Evolutionary conservation across 768 basidiomycete genomes (phyloP), one percentile per base, ranked within the genome.

Genomic region (Pleurotus salmoneostramineus): DNA sequence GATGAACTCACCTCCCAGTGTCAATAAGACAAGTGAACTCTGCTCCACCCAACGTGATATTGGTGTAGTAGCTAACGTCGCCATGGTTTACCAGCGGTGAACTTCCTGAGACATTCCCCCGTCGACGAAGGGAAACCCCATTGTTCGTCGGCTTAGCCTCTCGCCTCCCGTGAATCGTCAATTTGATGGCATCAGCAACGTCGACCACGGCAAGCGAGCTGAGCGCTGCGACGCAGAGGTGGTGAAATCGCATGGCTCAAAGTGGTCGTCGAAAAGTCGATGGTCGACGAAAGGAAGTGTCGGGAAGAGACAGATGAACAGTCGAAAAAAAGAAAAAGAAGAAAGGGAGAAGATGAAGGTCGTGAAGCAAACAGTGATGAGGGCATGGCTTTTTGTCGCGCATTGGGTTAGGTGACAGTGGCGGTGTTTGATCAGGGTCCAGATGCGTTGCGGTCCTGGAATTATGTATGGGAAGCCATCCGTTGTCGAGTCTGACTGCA

Each of bases 1-100:
- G 12, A 10, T 21, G 36, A 12, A 35, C 59, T 37, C 40, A 62
- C 66, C 63, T 66, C 40, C 67, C 68, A 2, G 67, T 68, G 40
- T 69, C 67, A 44, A 69, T 64, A 27, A 56, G 31, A 32, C 65
- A 65, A 11, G 56, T 33, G 49, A 64, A 62, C 11, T 34, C 21
- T 8, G 31, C 15, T 6, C 68, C 67, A 6, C 62, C 60, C 1
- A 67, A 55, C 1, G 65, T 64, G 21, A 67, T 56, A 48, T 66
- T 67, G 21, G 59, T 58, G 32, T 50, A 52, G 45, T 66, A 66
- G 21, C 46, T 43, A n/a, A 60, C 56, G 44, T 64, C 62, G 15
- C 56, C 59, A 12, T 44, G 21, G 31, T 56, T 48, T 17, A 31
- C 42, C 46, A 56, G 33, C 3, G 56, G 43, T n/a, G 56, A 46